Evolutionary conservation across 352 stramenopile species (phyloP).

Genomic region (Phytophthora lateralis): DNA sequence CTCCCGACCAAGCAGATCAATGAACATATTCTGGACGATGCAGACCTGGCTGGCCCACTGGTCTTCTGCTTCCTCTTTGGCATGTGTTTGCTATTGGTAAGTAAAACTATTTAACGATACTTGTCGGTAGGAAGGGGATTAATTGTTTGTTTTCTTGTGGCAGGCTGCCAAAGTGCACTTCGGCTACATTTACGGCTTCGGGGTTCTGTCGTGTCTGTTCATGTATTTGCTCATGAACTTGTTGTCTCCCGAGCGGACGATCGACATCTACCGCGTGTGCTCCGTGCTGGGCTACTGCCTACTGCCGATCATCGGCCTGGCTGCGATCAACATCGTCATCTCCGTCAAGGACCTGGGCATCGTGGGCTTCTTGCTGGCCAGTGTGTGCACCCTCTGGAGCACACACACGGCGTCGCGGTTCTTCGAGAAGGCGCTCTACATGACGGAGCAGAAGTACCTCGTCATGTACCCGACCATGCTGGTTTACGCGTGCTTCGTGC

Average conservation of each 20-base stretch:
- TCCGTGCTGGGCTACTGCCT: conserved; percentile 98
- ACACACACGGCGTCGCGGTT: conserved; percentile 95
- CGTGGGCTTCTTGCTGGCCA: conserved; percentile 86
- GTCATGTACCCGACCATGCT: conserved; percentile 97
- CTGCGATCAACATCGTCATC: conserved; percentile 93
- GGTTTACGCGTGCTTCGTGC: conserved; percentile 98
- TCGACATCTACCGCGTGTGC: conserved; percentile 94
- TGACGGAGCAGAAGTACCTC: conserved; percentile 97
- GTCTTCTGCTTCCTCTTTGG: conserved; percentile 95
- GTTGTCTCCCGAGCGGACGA: conserved; percentile 83
- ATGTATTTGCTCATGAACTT: conserved; percentile 98
- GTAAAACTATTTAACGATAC: conserved; percentile 2
- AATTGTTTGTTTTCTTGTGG: conserved; percentile 4
- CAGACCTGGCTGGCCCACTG: conserved; percentile 95
- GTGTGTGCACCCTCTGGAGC: conserved; percentile 93
- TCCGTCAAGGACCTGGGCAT: conserved; percentile 79
- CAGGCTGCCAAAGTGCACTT: conserved; percentile 95
- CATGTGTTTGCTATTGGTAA: conserved; percentile 92
- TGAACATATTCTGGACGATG: conserved; percentile 90
- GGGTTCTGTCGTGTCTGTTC: conserved; percentile 95
- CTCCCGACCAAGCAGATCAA: conserved; percentile 92
- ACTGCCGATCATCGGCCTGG: conserved; percentile 96
- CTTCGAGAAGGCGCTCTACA: conserved; percentile 95
- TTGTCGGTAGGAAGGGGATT: conserved; percentile 4
- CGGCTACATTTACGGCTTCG: conserved; percentile 99